phyloP scores from a whole-genome alignment of 768 basidiomycete genomes.

The Suillus luteus region DNA sequence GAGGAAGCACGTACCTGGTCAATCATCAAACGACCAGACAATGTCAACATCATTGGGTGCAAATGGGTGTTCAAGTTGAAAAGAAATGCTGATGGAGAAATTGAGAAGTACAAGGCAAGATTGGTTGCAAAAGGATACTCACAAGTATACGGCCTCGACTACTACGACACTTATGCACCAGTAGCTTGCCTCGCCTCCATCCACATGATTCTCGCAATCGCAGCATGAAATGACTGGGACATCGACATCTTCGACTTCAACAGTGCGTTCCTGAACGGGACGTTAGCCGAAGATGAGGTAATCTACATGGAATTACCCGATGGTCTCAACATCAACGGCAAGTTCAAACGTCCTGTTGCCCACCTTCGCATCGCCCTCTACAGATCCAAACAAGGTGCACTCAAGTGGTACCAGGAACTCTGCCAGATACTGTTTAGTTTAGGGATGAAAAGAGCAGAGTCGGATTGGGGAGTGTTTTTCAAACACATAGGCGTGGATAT shows the following conservation, averaged over 20 bases:
- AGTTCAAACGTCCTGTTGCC: not conserved
- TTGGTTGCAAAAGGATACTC: not conserved
- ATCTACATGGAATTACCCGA: slow-evolving; percentile 18
- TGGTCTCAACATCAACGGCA: not conserved
- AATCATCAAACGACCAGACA: slow-evolving; percentile 25
- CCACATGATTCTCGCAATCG: not conserved
- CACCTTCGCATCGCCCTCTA: not conserved
- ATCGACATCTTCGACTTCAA: not conserved
- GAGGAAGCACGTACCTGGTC: slow-evolving; percentile 31
- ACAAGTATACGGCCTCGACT: accelerated
- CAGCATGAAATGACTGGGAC: accelerated
- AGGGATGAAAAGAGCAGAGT: not conserved
- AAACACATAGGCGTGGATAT: not conserved
- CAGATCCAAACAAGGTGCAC: no score
- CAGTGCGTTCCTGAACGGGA: not conserved
- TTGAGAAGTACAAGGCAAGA: not conserved
- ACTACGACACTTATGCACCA: not conserved
- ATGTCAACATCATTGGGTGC: no score
- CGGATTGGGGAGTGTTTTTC: slow-evolving; percentile 9
- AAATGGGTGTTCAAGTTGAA: no score
- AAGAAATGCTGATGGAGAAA: no score
- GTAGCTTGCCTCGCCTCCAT: not conserved
- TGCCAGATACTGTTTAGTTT: not conserved
- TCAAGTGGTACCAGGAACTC: slow-evolving; percentile 8
- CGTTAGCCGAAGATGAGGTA: not conserved